Base-by-base conservation (phyloP, 2,329 filamentous ascomycete genomes). In the Alternaria alternata region DNA sequence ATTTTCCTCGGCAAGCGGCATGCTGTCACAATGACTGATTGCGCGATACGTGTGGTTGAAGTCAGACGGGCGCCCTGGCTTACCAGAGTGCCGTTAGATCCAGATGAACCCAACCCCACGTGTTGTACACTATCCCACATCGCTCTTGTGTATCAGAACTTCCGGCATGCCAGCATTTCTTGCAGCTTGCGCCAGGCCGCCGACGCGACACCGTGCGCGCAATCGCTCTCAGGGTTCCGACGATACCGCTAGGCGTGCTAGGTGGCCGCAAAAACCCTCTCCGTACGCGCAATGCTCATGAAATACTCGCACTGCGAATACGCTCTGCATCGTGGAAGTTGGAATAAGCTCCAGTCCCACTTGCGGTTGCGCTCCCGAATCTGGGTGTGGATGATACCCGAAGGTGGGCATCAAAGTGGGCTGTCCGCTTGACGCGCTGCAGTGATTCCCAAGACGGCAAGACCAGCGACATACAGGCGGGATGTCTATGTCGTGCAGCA, bases 341-440 rank as follows among this genome's bases (percentile, higher is more conserved):
- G 63, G 67, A 72, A 69, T 74, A 74, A 74, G 71, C 71, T 72
- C 71, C 69, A 66, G 70, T 70, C 71, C 71, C 70, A 72, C 69
- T 66, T 66, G 63, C 67, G 67, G 65, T 69, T 69, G 59, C 68
- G 64, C 64, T 64, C 63, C 65, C 59, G 63, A 51, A 62, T 70
- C 65, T 68, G 68, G 69, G 67, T 65, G 62, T 60, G 60, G 51
- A 62, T 60, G 64, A 61, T 65, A 65, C 54, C 64, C 63, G 65
- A 57, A 42, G 64, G 61, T 68, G 65, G 67, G 64, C 63, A 54
- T 56, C 57, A 67, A 64, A 60, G 65, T 69, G 63, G 66, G 65
- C 62, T 67, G 63, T 67, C 64, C 65, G 65, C 63, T 63, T 63
- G 46, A 54, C 61, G 51, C 57, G 55, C 61, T 61, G 62, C 65